These are phyloP conservation scores for Euphrasia arctica DNA, from an alignment of 305 asterid genomes.

Conservation along the genomic window DNA sequence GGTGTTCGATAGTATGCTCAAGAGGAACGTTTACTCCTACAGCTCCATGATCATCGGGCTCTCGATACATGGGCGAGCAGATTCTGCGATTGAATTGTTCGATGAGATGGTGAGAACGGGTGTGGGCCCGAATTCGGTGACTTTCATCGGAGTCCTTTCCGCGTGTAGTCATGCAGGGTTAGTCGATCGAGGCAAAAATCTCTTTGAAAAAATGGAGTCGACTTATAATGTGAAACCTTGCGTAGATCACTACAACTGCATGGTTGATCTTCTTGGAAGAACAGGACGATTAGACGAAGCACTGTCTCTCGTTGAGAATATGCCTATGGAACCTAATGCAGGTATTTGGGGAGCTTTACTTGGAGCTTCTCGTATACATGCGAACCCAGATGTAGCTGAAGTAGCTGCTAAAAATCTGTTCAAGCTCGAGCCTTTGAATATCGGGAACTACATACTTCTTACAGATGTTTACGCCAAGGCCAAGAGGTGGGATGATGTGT, in stretches of 20 bases:
- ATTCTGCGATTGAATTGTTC: slow-evolving; percentile 49
- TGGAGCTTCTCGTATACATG: slow-evolving; percentile 59
- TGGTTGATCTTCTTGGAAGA: slow-evolving; percentile 73
- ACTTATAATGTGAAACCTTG: slow-evolving; percentile 39
- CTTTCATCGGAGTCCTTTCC: slow-evolving; percentile 67
- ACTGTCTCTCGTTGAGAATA: slow-evolving; percentile 38
- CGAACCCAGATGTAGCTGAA: slow-evolving; percentile 62
- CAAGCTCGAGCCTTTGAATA: slow-evolving; percentile 59
- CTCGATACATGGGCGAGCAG: slow-evolving; percentile 66
- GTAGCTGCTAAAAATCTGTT: slow-evolving; percentile 58
- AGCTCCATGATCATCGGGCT: slow-evolving; percentile 74
- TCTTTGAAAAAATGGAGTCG: slow-evolving; percentile 56
- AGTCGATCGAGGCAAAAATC: slow-evolving; percentile 45
- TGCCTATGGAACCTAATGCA: slow-evolving; percentile 67
- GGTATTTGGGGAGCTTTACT: slow-evolving; percentile 86
- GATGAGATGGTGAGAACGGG: slow-evolving; percentile 61
- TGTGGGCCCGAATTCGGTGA: slow-evolving; percentile 59
- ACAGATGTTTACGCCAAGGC: slow-evolving; percentile 63
- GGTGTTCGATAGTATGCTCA: slow-evolving; percentile 43
- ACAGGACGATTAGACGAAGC: slow-evolving; percentile 66
- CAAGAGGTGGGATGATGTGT: slow-evolving; percentile 68
- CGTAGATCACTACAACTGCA: slow-evolving; percentile 61
- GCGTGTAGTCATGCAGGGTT: slow-evolving; percentile 84
- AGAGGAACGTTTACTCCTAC: slow-evolving; percentile 60
- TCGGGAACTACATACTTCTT: slow-evolving; percentile 71